Evolutionary conservation across 345 rosid species (phyloP), one percentile per base, ranked within the genome.

Genomic region (Gossypium raimondii): DNA sequence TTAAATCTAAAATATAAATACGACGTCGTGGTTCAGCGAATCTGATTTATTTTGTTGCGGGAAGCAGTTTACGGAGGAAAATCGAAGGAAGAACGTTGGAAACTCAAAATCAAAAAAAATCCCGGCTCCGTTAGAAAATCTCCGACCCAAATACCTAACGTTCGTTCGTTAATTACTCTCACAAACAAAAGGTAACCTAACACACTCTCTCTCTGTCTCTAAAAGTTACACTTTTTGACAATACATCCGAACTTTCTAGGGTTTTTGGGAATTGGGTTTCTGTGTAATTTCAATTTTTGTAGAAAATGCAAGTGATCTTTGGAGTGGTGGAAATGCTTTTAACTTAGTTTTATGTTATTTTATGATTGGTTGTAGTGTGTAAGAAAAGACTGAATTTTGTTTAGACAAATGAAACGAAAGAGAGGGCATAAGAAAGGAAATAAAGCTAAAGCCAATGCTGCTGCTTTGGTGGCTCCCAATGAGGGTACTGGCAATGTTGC

Each of bases 341-440:
- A 2, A 52, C 41, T 29, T 59, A 7, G 14, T 9, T 74, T 74
- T 67, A 50, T 13, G 52, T 65, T 71, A 29, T 27, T 18, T 51
- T 62, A 29, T 51, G 43, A 2, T 69, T 69, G 43, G 18, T 71
- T 75, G 68, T 58, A 58, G 71, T 44, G 20, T 48, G 69, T 20
- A 45, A 59, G 44, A 63, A 62, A 50, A 34, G 56, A 63, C 63
- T 41, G 41, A 56, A 9, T 63, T 73, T 56, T 64, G 73, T 70
- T 66, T 45, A 47, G 71, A 81, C 63, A 27, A 52, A 90, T 90
- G 93, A 91, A 91, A 86, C 82, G 97, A 61, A 91, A 87, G 76
- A 80, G 87, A 63, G 93, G 90, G 48, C 84, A 91, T 63, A 91
- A 84, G 85, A 86, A 91, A 79, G 87, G 89, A 2, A 89, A 81